Conservation (phyloP, 768 basidiomycete genomes). For the Pleurotus ostreatus region DNA sequence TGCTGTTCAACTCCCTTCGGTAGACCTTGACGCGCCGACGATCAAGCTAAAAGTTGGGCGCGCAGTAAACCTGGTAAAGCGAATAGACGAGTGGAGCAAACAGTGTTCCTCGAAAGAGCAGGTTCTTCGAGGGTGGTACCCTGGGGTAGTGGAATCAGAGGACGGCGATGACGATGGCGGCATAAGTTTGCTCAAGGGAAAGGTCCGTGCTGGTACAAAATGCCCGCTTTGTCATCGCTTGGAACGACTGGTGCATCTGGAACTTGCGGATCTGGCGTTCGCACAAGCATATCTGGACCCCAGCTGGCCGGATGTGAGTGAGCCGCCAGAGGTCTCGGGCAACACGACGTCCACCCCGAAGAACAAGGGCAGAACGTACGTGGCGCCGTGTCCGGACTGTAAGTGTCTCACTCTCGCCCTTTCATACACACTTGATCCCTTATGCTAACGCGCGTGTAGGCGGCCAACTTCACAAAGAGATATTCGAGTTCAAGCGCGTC, state of each 20-base stretch:
- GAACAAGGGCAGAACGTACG: slow-evolving; percentile 17
- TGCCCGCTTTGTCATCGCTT: slow-evolving; percentile 69
- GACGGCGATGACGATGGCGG: slow-evolving; percentile 19
- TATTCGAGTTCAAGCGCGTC: slow-evolving; percentile 68
- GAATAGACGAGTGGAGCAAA: slow-evolving; percentile 78
- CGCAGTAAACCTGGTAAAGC: slow-evolving; percentile 65
- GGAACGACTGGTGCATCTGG: slow-evolving; percentile 77
- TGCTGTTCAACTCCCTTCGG: no score
- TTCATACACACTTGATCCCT: background rate
- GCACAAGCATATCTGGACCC: slow-evolving; percentile 58
- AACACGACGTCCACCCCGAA: slow-evolving; percentile 14
- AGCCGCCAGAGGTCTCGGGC: slow-evolving; percentile 12
- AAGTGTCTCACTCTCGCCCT: background rate
- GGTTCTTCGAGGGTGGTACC: slow-evolving; percentile 72
- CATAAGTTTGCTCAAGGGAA: slow-evolving; percentile 59
- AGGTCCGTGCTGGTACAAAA: slow-evolving; percentile 55
- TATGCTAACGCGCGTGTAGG: slow-evolving; percentile 28
- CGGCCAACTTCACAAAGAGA: slow-evolving; percentile 66
- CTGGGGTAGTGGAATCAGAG: slow-evolving; percentile 25
- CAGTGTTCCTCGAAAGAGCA: slow-evolving; percentile 78
- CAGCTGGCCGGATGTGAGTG: slow-evolving; percentile 34
- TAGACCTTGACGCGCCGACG: slow-evolving; percentile 23
- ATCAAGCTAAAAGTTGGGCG: slow-evolving; percentile 80
- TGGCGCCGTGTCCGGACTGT: slow-evolving; percentile 36
- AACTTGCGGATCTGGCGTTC: slow-evolving; percentile 64